Conservation (phyloP, 2,329 filamentous ascomycete species). For the Fusarium incarnatum region DNA sequence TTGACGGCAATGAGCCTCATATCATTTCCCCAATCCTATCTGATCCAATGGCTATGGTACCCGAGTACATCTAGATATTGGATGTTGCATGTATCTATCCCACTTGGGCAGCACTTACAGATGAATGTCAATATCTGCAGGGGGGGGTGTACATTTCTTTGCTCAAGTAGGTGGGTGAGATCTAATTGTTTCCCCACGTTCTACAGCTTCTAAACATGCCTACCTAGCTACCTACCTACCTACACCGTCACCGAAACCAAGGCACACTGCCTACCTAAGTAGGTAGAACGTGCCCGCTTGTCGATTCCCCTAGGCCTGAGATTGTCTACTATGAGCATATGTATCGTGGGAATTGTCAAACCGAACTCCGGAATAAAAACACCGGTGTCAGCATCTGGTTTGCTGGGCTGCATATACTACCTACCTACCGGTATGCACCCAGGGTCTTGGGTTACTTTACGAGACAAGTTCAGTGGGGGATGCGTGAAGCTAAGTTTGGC, state of each 20-base stretch:
- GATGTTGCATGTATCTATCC: neutral
- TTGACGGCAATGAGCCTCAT: conserved; percentile 5
- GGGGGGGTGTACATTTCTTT: conserved; percentile 5
- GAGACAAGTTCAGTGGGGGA: conserved; percentile 10
- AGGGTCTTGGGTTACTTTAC: conserved; percentile 15
- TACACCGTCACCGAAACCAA: neutral
- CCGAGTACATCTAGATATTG: conserved; percentile 14
- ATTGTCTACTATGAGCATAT: neutral
- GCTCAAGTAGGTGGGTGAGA: conserved; percentile 7
- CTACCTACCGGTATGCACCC: conserved; percentile 11
- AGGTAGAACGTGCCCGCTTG: neutral
- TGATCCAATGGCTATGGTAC: conserved; percentile 17
- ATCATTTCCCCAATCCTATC: neutral
- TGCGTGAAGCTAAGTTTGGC: conserved; percentile 8
- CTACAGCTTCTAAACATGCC: neutral
- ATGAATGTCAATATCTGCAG: neutral
- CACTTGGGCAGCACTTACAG: neutral
- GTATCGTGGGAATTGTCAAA: neutral
- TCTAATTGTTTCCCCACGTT: conserved; percentile 20
- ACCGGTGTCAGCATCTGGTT: conserved; percentile 1
- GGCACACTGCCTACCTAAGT: neutral
- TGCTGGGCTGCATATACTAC: neutral
- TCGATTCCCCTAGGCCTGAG: neutral
- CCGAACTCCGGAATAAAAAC: conserved; percentile 2
- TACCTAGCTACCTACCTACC: neutral